A percentile compares a stretch with the other conserved stretches of the same genome.
Conservation (phyloP, 208 protist species). For the Leishmania mexicana region DNA sequence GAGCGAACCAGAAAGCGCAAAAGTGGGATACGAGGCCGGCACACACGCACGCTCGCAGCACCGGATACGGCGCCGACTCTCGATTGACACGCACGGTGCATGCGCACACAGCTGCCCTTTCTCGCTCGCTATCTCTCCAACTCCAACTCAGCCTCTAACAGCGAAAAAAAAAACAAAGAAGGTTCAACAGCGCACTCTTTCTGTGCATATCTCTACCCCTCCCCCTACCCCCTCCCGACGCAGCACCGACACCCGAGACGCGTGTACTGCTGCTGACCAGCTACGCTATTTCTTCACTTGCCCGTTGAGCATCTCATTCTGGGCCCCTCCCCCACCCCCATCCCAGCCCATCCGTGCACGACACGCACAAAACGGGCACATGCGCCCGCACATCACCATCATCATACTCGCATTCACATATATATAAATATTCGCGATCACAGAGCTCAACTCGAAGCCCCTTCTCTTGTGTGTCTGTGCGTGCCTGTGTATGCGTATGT, state of each 20-base stretch:
- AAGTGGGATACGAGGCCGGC: not conserved
- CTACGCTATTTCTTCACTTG: not conserved
- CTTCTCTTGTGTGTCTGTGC: not conserved
- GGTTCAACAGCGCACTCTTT: not conserved
- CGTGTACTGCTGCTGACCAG: not conserved
- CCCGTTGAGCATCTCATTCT: not conserved
- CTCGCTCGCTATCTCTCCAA: not conserved
- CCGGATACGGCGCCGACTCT: not conserved
- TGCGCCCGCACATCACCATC: not conserved
- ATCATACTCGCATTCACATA: not conserved
- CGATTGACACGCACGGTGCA: no score
- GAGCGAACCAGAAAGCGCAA: not conserved
- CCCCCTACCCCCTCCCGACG: not conserved
- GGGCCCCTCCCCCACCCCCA: not conserved
- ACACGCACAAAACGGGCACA: not conserved
- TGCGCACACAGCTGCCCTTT: not conserved
- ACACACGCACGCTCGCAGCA: not conserved
- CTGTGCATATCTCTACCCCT: not conserved
- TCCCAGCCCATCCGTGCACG: not conserved
- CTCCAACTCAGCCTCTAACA: not conserved
- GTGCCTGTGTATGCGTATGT: not conserved
- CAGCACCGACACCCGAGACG: not conserved
- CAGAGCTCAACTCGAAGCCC: not conserved
- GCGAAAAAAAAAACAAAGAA: not conserved
- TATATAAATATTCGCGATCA: not conserved